Evolutionary conservation across 371 early-diverging fungal species (phyloP).

Genomic region (Haplosporangium sp.): DNA sequence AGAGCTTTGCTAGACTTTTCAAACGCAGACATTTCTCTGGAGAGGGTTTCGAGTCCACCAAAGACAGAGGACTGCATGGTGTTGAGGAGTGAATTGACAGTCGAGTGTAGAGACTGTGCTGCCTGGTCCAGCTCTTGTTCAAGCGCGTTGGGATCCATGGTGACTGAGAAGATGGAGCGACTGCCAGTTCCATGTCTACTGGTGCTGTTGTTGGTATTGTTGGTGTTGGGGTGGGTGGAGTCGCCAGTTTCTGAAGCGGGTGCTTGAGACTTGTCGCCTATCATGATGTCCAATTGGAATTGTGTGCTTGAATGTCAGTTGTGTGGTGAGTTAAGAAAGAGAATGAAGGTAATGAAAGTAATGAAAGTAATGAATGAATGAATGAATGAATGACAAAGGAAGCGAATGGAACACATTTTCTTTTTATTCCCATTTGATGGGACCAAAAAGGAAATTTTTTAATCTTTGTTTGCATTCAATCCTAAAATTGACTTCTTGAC

Average conservation of each 20-base stretch:
- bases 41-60: slow-evolving; percentile 45
- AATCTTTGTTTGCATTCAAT: not conserved
- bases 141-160: slow-evolving; percentile 46
- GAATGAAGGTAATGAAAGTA: not conserved
- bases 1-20: slow-evolving; percentile 21
- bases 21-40: slow-evolving; percentile 38
- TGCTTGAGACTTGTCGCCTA: slow-evolving; percentile 17
- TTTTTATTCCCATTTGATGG: slow-evolving; percentile 10
- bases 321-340: not conserved
- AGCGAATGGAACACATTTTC: not conserved
- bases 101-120: slow-evolving; percentile 34
- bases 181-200: not conserved
- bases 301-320: not conserved
- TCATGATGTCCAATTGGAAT: slow-evolving; percentile 6
- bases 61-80: slow-evolving; percentile 49
- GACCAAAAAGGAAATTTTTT: slow-evolving; percentile 20
- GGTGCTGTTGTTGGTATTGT: slow-evolving; percentile 9
- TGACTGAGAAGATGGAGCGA: slow-evolving; percentile 38
- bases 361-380: not conserved
- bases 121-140: slow-evolving; percentile 49
- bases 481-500: not conserved
- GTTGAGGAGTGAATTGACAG: slow-evolving; percentile 36
- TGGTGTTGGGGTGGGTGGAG: not conserved
- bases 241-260: not conserved
- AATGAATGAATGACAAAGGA: not conserved